phyloP scores from a whole-genome alignment of 164 flowering plant genomes.

The Chimonanthus salicifolius region DNA sequence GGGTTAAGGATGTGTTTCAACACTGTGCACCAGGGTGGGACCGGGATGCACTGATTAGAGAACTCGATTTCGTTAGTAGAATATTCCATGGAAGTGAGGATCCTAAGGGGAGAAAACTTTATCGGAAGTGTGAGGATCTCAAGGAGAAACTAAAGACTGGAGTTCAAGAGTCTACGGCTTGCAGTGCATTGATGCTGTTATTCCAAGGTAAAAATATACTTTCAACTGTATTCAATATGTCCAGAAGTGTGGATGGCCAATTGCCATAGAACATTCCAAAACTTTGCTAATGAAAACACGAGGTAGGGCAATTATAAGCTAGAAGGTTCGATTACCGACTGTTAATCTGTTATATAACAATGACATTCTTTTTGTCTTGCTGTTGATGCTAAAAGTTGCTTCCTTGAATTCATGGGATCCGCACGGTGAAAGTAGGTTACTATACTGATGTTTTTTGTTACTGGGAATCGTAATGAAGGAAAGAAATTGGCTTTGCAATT shows the following conservation, averaged over 20 bases:
- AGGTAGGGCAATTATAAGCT: background rate
- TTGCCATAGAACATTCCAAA: background rate
- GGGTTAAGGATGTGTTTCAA: constrained; percentile 98
- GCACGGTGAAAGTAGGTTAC: no score
- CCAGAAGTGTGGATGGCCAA: constrained; percentile 1
- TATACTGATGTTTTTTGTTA: no score
- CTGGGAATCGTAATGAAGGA: no score
- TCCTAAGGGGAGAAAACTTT: constrained; percentile 73
- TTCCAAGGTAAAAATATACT: constrained; percentile 61
- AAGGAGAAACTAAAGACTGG: constrained; percentile 76
- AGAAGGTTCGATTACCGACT: background rate
- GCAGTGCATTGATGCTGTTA: constrained; percentile 60
- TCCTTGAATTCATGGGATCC: no score
- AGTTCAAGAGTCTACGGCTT: constrained; percentile 55
- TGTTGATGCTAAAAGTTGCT: no score
- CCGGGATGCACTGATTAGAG: constrained; percentile 67
- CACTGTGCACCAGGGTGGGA: constrained; percentile 98
- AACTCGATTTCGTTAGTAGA: constrained; percentile 82
- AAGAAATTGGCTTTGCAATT: no score
- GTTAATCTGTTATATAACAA: no score
- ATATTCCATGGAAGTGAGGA: constrained; percentile 93
- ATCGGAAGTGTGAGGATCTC: constrained; percentile 91
- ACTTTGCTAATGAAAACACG: background rate
- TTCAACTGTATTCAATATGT: background rate
- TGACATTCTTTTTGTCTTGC: no score